These are phyloP conservation scores for Phytophthora cryptogea DNA, from an alignment of 352 stramenopile species.

Conservation along the genomic window DNA sequence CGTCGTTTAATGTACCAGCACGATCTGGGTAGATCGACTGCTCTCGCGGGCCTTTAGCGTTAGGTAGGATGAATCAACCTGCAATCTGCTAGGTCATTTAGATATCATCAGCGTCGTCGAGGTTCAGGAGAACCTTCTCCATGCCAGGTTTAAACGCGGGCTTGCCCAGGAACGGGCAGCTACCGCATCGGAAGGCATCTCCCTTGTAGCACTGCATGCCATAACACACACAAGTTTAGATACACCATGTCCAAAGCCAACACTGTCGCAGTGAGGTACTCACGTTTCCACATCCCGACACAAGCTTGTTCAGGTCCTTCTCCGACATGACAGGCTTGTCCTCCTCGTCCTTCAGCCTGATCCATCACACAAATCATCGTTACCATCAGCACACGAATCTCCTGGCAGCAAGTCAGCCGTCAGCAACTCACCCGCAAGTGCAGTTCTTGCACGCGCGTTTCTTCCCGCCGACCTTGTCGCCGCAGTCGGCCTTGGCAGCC, in stretches of 20 bases:
- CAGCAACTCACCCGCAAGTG: conserved; percentile 88
- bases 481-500: conserved; percentile 71
- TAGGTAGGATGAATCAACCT: conserved; percentile 9
- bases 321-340: conserved; percentile 77
- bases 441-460: conserved; percentile 96
- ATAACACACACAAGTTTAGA: conserved; percentile 15
- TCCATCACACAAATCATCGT: conserved; percentile 3
- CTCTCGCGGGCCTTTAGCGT: conserved; percentile 1
- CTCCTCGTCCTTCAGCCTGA: conserved; percentile 71
- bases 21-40: conserved; percentile 18
- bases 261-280: conserved; percentile 5
- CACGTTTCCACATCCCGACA: conserved; percentile 88
- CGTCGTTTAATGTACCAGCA: conserved; percentile 27
- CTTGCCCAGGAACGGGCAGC: conserved; percentile 96
- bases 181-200: conserved; percentile 97
- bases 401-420: neutral
- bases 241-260: neutral
- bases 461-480: conserved; percentile 87
- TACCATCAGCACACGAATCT: neutral
- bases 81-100: conserved; percentile 32
- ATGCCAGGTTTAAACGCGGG: conserved; percentile 95
- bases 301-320: conserved; percentile 72
- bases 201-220: conserved; percentile 94
- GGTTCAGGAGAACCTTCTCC: conserved; percentile 85
- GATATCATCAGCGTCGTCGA: conserved; percentile 81